Evolutionary conservation across 2,329 filamentous ascomycete species (phyloP), one percentile per base, ranked within the genome.

Genomic region (Bipolaris zeicola): DNA sequence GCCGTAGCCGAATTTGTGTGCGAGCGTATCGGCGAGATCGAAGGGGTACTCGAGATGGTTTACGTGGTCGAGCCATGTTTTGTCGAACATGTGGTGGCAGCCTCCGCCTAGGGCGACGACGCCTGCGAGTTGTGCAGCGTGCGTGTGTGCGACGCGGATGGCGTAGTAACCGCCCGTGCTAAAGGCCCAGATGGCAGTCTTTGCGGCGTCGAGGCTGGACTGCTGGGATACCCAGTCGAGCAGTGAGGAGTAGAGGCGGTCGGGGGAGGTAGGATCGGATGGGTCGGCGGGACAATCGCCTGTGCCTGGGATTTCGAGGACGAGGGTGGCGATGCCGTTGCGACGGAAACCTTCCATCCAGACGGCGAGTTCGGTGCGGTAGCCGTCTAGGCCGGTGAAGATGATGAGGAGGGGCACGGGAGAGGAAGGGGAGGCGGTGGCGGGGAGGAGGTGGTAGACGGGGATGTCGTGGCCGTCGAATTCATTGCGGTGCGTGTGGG

Each of bases 381-480:
- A 86, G 8, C 83, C 84, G 55, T 87, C 84, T 0, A 87, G 78
- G 0, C 84, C 84, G 0, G 83, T 85, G 70, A 86, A 81, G 54
- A 87, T 82, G 34, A 86, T 72, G 2, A 87, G 76, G 13, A 81
- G 73, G 0, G 84, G 84, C 0, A 78, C 80, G 0, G 80, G 82
- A 4, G 76, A 76, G 2, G 74, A 64, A 0, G 72, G 69, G 0
- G 73, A 73, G 0, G 81, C 80, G 8, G 73, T 65, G 1, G 77
- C 73, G 0, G 89, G 88, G 0, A 87, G 66, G 6, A 89, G 84
- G 58, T 90, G 81, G 71, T 90, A 90, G 13, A 87, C 81, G 1
- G 88, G 87, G 50, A 92, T 87, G 0, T 69, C 54, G 1, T 77
- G 69, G 45, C 85, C 81, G 62, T 91, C 88, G 16, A 70, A 70